These are phyloP conservation scores for Iodosphaeria phyllophila DNA, from an alignment of 2,329 filamentous ascomycete genomes.

Conservation along the genomic window DNA sequence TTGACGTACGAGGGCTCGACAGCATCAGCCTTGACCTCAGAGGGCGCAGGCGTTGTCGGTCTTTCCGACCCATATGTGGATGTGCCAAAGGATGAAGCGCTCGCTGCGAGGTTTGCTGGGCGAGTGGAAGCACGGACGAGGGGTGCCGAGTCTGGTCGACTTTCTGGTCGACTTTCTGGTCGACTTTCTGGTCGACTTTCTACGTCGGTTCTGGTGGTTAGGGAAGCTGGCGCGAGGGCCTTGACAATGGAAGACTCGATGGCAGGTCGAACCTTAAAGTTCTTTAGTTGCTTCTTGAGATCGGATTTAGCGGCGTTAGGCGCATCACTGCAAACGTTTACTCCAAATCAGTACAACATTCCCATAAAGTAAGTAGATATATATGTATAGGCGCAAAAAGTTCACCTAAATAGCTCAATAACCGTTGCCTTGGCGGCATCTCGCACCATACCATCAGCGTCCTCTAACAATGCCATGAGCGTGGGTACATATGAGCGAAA, in stretches of 20 bases:
- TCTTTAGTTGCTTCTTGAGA: constrained; percentile 69
- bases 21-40: constrained; percentile 45
- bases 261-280: constrained; percentile 68
- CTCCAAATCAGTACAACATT: constrained; percentile 1
- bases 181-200: constrained; percentile 15
- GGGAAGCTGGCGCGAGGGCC: constrained; percentile 39
- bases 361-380: not conserved
- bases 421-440: constrained; percentile 69
- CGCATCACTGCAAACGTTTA: too few species aligned
- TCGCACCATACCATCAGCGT: constrained; percentile 73
- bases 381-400: constrained; percentile 1
- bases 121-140: constrained; percentile 9
- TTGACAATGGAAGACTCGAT: constrained; percentile 70
- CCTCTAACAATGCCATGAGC: constrained; percentile 74
- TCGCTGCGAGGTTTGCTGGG: constrained; percentile 27
- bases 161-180: constrained; percentile 15
- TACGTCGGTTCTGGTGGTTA: too few species aligned
- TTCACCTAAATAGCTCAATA: constrained; percentile 68
- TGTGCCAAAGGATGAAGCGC: constrained; percentile 27
- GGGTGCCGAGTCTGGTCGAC: constrained; percentile 22
- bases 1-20: constrained; percentile 73
- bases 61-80: too few species aligned
- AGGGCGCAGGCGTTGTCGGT: constrained; percentile 35
- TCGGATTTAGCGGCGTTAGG: constrained; percentile 74
- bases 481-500: constrained; percentile 71